Base-by-base conservation (phyloP, 139 green algal species). In the Monoraphidium neglectum region DNA sequence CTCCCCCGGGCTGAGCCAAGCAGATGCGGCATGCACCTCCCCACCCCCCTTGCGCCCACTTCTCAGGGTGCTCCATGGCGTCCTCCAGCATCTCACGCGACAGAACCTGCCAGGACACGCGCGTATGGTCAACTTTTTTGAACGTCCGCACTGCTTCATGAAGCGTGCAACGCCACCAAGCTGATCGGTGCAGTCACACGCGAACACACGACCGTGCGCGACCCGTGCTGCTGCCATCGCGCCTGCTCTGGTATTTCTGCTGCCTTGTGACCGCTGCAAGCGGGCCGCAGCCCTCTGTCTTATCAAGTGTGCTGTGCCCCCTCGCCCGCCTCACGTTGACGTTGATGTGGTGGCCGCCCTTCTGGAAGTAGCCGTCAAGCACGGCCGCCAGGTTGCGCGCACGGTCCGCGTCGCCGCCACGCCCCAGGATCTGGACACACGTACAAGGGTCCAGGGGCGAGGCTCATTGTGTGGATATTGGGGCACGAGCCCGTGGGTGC, bases 351-450 rank as follows among this genome's bases (percentile, higher is more conserved):
- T 93, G 88, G 24, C 82, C 90, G 35, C 83, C 82, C 60, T 81
- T 76, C n/a, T 51, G 59, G 57, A 94, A 92, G 82, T 94, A 94
- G 49, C 90, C 90, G 76, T 93, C 90, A 65, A 94, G 83, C 62
- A 94, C 78, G 33, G 79, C 75, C 1, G 77, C 74, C 78, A 94
- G 84, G 86, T 92, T 93, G 72, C 40, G 12, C 23, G 84, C 74
- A 10, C 77, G 73, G 4, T 35, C 24, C 2, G 23, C 65, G 43
- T 72, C 59, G n/a, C 38, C 69, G 32, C 63, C 76, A 65, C 82
- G 78, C 30, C 81, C 81, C 77, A 86, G 77, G 53, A 54, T 51
- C 47, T 64, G 70, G 75, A 40, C 36, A 80, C 61, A 2, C 88
- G 77, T n/a, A 69, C 79, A 70, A 90, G 88, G 59, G 83, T 90